phyloP scores from a whole-genome alignment of 2,329 filamentous ascomycete species.

The Purpureocillium takamizusanense region DNA sequence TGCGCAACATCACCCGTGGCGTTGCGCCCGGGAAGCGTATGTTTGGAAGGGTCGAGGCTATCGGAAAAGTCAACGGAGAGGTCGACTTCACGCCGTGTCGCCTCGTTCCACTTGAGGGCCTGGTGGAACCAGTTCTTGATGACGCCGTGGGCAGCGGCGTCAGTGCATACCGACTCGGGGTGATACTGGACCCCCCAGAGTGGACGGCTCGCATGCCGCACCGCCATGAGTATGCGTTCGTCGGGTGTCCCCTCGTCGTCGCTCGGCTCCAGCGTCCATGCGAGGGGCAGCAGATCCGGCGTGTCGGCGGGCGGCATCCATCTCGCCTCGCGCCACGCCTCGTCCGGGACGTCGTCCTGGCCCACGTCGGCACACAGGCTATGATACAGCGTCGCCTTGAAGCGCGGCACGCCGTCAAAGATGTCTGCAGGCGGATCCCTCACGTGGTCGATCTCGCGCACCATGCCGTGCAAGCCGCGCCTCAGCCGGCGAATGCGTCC shows the following conservation, averaged over 20 bases:
- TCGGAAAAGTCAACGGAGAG: slow-evolving; percentile 6
- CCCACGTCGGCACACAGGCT: slow-evolving; percentile 48
- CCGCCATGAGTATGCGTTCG: slow-evolving; percentile 65
- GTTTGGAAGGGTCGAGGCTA: slow-evolving; percentile 12
- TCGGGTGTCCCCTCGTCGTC: slow-evolving; percentile 19
- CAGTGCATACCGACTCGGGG: slow-evolving; percentile 81
- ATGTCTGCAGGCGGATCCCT: slow-evolving; percentile 40
- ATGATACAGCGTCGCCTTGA: slow-evolving; percentile 73
- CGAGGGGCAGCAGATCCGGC: slow-evolving; percentile 45
- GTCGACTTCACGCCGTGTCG: slow-evolving; percentile 9
- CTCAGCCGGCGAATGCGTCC: slow-evolving; percentile 55
- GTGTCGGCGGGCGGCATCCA: slow-evolving; percentile 28
- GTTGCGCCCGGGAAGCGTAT: slow-evolving; percentile 3
- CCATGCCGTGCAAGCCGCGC: slow-evolving; percentile 76
- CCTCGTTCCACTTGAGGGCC: slow-evolving; percentile 51
- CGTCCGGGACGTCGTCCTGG: slow-evolving; percentile 28
- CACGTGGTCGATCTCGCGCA: slow-evolving; percentile 56
- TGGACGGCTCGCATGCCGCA: slow-evolving; percentile 57
- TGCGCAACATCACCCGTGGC: slow-evolving; percentile 12
- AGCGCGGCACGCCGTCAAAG: slow-evolving; percentile 50
- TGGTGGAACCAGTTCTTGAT: slow-evolving; percentile 68
- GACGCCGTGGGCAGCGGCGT: slow-evolving; percentile 52
- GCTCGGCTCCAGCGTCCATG: slow-evolving; percentile 47
- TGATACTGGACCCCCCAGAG: slow-evolving; percentile 89
- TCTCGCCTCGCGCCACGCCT: slow-evolving; percentile 25